Base-by-base conservation (phyloP, 805 yeast genomes). In the Lachancea dasiensis region DNA sequence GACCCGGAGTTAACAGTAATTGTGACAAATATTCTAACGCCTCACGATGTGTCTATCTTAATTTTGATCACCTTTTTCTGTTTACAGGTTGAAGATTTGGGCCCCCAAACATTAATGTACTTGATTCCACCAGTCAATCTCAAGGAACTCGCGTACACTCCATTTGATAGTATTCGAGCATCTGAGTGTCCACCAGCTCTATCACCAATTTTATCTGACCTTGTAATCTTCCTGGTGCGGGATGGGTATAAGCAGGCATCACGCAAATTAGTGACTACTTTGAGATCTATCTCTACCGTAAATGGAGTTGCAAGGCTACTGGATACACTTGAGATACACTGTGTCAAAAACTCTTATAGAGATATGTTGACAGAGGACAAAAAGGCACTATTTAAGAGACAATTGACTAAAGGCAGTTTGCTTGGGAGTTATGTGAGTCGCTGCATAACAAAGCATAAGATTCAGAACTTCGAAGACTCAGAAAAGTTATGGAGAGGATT, bases 31-130 rank as follows among this genome's bases (percentile, higher is more conserved):
- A 39, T 40, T 3, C 32, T 56, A 8, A 45, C 54, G 7, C 59
- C 61, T 4, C 48, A 55, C 40, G 61, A 58, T 24, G 40, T 58
- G 3, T 36, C 52, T 1, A 34, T 51, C 4, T 26, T 56, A 16
- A 24, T 52, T 11, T 21, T 55, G 16, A 40, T 56, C 5, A 50
- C 49, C 21, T 36, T 52, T 9, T 44, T 49, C 26, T 43, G 52
- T 26, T 38, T 32, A 16, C 36, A 46, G 10, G 34, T 26, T n/a
- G 39, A 38, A 14, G 23, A 21, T 6, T 10, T 38, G 18, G 26
- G 16, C n/a, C 37, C 21, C 6, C 8, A 16, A 8, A 22, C 27
- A 6, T 20, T 38, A 18, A n/a, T 27, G 24, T 27, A 22, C 11
- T 27, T 38, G 14, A 27, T 38, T 5, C 41, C 41, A 15, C 34